Evolutionary conservation across 371 early-diverging fungal species (phyloP).

Genomic region (Chytridium lagenaria): DNA sequence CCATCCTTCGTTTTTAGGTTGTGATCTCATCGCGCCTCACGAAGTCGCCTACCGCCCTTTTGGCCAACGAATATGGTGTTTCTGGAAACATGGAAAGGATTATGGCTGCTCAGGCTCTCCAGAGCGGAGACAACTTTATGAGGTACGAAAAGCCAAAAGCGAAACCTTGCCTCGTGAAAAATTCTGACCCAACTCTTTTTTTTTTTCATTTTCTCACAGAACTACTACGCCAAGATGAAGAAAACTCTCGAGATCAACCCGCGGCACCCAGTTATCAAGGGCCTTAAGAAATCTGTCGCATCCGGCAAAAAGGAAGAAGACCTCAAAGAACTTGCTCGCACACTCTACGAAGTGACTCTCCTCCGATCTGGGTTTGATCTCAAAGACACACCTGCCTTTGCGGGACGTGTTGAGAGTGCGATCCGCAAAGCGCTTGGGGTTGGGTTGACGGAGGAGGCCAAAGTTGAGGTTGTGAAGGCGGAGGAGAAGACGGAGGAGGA

Average conservation of each 20-base stretch:
- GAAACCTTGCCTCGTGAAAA: not conserved
- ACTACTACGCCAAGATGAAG: conserved; percentile 61
- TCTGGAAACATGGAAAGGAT: conserved; percentile 87
- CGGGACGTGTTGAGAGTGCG: conserved; percentile 73
- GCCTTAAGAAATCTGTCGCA: conserved; percentile 26
- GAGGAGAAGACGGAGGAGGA: conserved; percentile 10
- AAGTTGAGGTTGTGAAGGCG: conserved; percentile 48
- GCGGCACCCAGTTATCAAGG: conserved; percentile 49
- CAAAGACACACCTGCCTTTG: conserved; percentile 66
- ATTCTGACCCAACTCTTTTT: too few species aligned
- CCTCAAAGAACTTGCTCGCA: conserved; percentile 42
- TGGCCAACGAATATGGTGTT: conserved; percentile 73
- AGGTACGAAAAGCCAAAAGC: conserved; percentile 43
- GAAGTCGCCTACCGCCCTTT: conserved; percentile 77
- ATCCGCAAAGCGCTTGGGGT: conserved; percentile 71
- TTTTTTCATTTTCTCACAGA: not conserved
- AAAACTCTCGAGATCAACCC: conserved; percentile 89
- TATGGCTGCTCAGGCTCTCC: conserved; percentile 72
- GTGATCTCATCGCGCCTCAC: conserved; percentile 73
- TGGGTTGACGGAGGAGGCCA: conserved; percentile 51
- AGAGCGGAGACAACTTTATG: conserved; percentile 66
- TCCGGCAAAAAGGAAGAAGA: not conserved
- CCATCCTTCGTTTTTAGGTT: conserved; percentile 11
- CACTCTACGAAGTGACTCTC: conserved; percentile 79
- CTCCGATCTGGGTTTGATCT: conserved; percentile 78